Evolutionary conservation across 371 early-diverging fungal species (phyloP), one percentile per base, ranked within the genome.

Genomic region (Mucor circinelloides): DNA sequence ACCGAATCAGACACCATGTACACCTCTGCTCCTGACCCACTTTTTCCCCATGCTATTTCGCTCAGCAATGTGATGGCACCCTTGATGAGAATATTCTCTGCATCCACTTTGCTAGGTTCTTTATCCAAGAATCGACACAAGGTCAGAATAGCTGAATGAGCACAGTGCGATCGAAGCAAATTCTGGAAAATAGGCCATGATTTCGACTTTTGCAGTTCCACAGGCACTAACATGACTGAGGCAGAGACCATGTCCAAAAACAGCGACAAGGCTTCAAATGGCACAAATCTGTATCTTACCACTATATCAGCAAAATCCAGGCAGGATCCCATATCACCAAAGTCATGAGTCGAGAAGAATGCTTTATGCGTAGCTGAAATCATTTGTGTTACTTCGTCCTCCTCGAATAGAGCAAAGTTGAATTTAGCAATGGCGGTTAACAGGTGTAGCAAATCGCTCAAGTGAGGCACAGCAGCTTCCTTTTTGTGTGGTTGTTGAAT

Each of bases 221-320:
- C 62, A 6, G 68, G 70, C 30, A 75, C 64, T 21, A 83, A 64
- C 30, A 81, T 72, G 1, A 83, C 79, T 10, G 82, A 78, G 17
- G 75, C 77, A 57, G 88, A 88, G 1, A 91, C 72, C 23, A 87
- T 87, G 48, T 84, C 81, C 59, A 89, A 71, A 65, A 89, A 86
- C 1, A 77, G 76, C 2, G 78, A 66, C 8, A 91, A 68, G 5
- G 89, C 85, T 13, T 79, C 80, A 7, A 79, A 70, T 0, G 93
- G 91, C 2, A 90, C 88, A 68, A 85, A 87, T 2, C 91, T 87
- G 63, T 88, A 93, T 4, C 91, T 83, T 2, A 90, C 88, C 25
- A 90, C 85, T 17, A 89, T 86, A 71, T 92, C 93, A 64, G 89
- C 75, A 67, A 92, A 88, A 15, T 79, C 81, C 13, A 91, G 74